Evolutionary conservation across 495 filamentous ascomycete genomes (phyloP).

Genomic region (Penicillium manginii): DNA sequence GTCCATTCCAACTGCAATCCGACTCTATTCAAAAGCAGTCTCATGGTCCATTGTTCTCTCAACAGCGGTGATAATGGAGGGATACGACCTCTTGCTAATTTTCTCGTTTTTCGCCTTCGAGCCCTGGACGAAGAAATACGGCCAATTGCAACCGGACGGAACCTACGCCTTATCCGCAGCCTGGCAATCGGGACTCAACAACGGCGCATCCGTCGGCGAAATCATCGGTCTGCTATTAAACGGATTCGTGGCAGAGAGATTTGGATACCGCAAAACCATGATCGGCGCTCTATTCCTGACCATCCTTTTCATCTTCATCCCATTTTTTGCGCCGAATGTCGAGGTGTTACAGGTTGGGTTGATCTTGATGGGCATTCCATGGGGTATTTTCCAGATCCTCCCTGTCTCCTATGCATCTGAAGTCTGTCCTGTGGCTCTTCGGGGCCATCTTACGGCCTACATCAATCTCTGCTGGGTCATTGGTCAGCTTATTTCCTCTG

Average conservation of each 20-base stretch:
- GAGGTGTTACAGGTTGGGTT: slow-evolving; percentile 66
- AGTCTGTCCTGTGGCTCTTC: slow-evolving; percentile 72
- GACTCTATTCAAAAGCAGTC: slow-evolving; percentile 40
- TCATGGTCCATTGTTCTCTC: slow-evolving; percentile 43
- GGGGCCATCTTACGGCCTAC: slow-evolving; percentile 73
- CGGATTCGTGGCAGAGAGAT: slow-evolving; percentile 63
- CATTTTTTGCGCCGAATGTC: slow-evolving; percentile 75
- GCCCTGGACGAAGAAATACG: slow-evolving; percentile 24
- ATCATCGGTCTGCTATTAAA: slow-evolving; percentile 68
- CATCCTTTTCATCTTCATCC: slow-evolving; percentile 67
- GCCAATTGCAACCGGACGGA: slow-evolving; percentile 27
- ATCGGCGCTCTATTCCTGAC: slow-evolving; percentile 53
- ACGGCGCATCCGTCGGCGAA: slow-evolving; percentile 59
- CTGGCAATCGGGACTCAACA: slow-evolving; percentile 69
- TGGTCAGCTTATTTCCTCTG: slow-evolving; percentile 71
- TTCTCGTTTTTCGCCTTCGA: slow-evolving; percentile 26
- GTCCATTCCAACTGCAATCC: not conserved
- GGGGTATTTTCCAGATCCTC: slow-evolving; percentile 78
- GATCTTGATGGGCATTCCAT: slow-evolving; percentile 74
- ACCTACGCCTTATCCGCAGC: slow-evolving; percentile 40
- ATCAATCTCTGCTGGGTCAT: slow-evolving; percentile 82
- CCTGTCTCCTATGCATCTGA: slow-evolving; percentile 81
- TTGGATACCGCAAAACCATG: slow-evolving; percentile 65
- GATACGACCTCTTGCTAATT: slow-evolving; percentile 43
- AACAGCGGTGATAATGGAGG: slow-evolving; percentile 45